Evolutionary conservation across 202 grass and related monocot genomes (phyloP), one percentile per base, ranked within the genome.

Genomic region (Bolboschoenoplectus hybrid): DNA sequence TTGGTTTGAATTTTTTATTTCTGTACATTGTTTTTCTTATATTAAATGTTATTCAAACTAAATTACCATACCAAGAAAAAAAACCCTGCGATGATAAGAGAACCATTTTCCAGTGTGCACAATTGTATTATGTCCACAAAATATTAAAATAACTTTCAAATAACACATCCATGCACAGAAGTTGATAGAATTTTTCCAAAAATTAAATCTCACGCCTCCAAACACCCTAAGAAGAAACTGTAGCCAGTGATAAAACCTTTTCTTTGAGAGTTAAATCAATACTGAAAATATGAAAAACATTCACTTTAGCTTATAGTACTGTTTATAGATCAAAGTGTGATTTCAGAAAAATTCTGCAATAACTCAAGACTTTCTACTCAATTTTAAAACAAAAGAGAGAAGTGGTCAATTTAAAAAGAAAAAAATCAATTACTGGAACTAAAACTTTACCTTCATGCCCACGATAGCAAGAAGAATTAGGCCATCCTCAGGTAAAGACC

Each of bases 381-480:
- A 43, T 38, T 79, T 77, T 10, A 40, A 79, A 78, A 51, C 2
- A 78, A 79, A 74, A 79, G 1, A 79, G 35, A 1, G 9, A 40
- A 39, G 10, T 14, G 7, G 13, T 5, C 6, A 58, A 56, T 60
- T 40, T 47, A 67, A 79, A 61, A 62, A 26, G 26, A 26, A 6
- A 60, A 64, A 63, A 64, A 3, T 84, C 47, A 67, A 83, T 84
- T 56, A 67, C n/a, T 40, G n/a, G 63, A 10, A 52, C 20, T 70
- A 56, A 55, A 84, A 36, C 36, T 68, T 67, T 70, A 99, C 97
- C 97, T 94, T 99, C 81, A 99, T 99, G 61, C 97, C 97, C 40
- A 90, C 89, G n/a, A 99, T 94, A 74, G 81, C 91, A 90, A 99
- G 90, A 77, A 99, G 85, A 87, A 79, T 91, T 61, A 99, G 79